Evolutionary conservation across 2,329 filamentous ascomycete genomes (phyloP), one percentile per base, ranked within the genome.

Genomic region (Dactylellina cionopaga): DNA sequence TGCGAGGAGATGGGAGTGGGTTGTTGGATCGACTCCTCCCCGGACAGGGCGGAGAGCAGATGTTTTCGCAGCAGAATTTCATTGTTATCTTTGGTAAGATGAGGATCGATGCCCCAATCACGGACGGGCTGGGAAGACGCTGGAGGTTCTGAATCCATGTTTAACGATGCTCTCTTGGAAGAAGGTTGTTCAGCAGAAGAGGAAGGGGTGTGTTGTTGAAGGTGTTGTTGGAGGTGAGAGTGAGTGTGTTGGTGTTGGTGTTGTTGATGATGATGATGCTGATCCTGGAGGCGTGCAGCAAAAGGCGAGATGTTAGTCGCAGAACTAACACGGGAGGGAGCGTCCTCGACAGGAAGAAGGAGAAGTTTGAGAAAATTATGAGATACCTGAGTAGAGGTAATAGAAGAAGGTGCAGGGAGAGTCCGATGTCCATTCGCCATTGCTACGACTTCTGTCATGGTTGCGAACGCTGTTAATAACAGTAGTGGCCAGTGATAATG

Each of bases 331-430:
- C 68, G 68, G 65, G 60, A 35, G n/a, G 51, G 60, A 72, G 68
- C 59, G 37, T 72, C 68, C 68, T 72, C 68, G 68, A 72, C 68
- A 64, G 59, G 68, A 65, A 72, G 68, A 71, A 71, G 66, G 60
- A 72, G 68, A 65, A 72, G 68, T 72, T 72, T 72, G 68, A 72
- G 59, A 72, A 72, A 72, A 58, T 72, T 72, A 72, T 72, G 68
- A 65, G 68, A 59, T 72, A 72, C 68, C 68, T 72, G 68, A 72
- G 66, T 43, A 56, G 68, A 72, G 51, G 68, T 72, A 44, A 64
- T 46, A 35, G 66, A 58, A 17, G 52, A n/a, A 29, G 59, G 66
- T n/a, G 56, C 68, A 47, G 68, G 68, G 31, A 72, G 52, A 27
- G 68, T 72, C 19, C 68, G 59, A 46, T 72, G 68, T 43, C 68